Percentiles rank a stretch among this genome's conserved stretches.
These are phyloP conservation scores for Plasmopara halstedii DNA, from an alignment of 352 stramenopile species.

Conservation along the genomic window DNA sequence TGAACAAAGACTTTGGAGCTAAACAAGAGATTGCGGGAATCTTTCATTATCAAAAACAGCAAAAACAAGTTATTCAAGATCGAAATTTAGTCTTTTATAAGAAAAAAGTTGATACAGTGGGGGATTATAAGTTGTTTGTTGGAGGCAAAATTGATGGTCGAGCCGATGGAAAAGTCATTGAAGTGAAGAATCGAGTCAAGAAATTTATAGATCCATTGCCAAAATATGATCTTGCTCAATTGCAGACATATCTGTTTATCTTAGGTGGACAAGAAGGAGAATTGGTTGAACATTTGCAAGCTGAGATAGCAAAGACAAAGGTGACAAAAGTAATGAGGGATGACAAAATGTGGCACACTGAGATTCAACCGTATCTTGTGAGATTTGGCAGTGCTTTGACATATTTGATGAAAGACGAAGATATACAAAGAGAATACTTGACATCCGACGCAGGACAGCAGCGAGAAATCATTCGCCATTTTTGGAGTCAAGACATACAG, in stretches of 20 bases:
- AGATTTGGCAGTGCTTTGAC: conserved; percentile 61
- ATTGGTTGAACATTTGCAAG: conserved; percentile 71
- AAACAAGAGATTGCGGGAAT: conserved; percentile 62
- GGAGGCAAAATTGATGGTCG: conserved; percentile 81
- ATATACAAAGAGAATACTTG: conserved; percentile 44
- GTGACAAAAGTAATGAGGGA: conserved; percentile 66
- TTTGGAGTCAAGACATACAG: conserved; percentile 46
- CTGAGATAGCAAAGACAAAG: conserved; percentile 49
- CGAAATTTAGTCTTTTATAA: conserved; percentile 72
- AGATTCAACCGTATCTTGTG: conserved; percentile 60
- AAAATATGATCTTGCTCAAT: conserved; percentile 71
- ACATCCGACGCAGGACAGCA: conserved; percentile 32
- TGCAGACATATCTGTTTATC: conserved; percentile 84
- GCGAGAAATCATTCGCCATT: conserved; percentile 65
- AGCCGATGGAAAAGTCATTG: conserved; percentile 67
- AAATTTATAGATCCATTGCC: conserved; percentile 65
- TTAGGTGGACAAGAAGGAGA: conserved; percentile 56
- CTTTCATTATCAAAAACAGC: conserved; percentile 54
- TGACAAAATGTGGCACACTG: conserved; percentile 46
- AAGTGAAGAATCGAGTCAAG: conserved; percentile 79
- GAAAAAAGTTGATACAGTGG: conserved; percentile 47
- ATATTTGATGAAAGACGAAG: conserved; percentile 64
- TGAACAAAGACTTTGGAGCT: conserved; percentile 72
- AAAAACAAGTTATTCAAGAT: conserved; percentile 50
- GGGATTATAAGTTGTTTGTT: conserved; percentile 48